Conservation (phyloP, 2,329 filamentous ascomycete species). For the Epichloe gansuensis region DNA sequence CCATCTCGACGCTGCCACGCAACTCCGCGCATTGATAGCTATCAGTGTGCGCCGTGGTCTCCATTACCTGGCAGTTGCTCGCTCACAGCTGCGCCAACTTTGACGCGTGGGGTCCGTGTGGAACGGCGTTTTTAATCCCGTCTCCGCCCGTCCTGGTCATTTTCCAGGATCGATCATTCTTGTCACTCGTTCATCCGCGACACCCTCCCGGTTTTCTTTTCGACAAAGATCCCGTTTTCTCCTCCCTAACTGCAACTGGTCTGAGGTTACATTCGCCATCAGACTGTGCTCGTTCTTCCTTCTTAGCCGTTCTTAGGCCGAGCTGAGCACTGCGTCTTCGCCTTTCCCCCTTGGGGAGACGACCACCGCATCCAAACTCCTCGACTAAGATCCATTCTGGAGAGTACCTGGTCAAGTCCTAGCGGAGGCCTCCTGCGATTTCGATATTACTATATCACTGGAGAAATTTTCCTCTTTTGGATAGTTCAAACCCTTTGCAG, state of each 20-base stretch:
- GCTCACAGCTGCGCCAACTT: background rate
- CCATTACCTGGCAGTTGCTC: background rate
- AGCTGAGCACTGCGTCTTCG: background rate
- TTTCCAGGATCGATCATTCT: background rate
- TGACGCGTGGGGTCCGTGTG: conserved; percentile 1
- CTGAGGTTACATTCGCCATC: background rate
- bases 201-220: background rate
- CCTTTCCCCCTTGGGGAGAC: background rate
- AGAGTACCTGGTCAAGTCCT: too few relatives aligned
- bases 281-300: background rate
- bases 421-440: background rate
- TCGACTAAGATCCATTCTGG: background rate
- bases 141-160: background rate
- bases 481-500: background rate
- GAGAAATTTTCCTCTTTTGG: background rate
- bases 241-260: background rate
- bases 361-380: background rate
- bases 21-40: conserved; percentile 1
- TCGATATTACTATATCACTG: background rate
- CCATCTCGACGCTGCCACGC: conserved; percentile 2
- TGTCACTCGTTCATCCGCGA: conserved; percentile 4
- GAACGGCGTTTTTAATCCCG: background rate
- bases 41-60: background rate
- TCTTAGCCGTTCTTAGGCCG: background rate
- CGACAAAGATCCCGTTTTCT: background rate